These are phyloP conservation scores for Carnegiea gigantea DNA, from an alignment of 179 eudicot genomes.

Conservation along the genomic window DNA sequence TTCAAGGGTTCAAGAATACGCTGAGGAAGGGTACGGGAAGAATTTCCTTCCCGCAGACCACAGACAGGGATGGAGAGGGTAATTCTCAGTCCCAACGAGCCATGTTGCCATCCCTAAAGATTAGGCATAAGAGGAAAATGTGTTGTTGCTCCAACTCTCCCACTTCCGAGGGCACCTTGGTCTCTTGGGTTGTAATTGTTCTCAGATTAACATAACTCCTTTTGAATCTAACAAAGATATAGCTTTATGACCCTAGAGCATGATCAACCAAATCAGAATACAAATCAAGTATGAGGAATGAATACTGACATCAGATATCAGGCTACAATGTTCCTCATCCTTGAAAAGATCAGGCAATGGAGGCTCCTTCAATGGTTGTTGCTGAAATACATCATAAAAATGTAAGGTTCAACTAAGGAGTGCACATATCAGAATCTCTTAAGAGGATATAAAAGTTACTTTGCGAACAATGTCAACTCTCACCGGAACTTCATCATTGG, in stretches of 20 bases:
- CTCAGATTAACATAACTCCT: neutral
- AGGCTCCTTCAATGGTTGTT: slow-evolving; percentile 53
- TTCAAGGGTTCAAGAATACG: too few relatives aligned
- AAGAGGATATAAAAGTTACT: slow-evolving; percentile 2
- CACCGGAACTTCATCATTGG: slow-evolving; percentile 71
- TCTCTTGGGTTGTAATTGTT: neutral
- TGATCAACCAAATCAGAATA: slow-evolving; percentile 3
- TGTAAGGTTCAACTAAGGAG: neutral
- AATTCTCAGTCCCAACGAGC: too few relatives aligned
- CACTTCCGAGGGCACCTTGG: neutral
- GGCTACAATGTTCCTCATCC: slow-evolving; percentile 69
- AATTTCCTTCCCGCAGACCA: too few relatives aligned
- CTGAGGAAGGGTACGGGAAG: too few relatives aligned
- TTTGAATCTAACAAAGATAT: neutral
- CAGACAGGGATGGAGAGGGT: too few relatives aligned
- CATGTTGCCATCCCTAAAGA: neutral
- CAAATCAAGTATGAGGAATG: slow-evolving; percentile 8
- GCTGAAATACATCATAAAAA: slow-evolving; percentile 31
- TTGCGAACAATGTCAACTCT: neutral
- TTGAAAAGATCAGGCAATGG: slow-evolving; percentile 82
- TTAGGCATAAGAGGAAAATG: neutral
- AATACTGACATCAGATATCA: slow-evolving; percentile 73
- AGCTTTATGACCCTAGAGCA: neutral
- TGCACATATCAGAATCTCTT: neutral
- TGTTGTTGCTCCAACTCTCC: neutral